A percentile compares a stretch with the other conserved stretches of the same genome.
Conservation (phyloP, 768 basidiomycete species). For the Mycena venus region DNA sequence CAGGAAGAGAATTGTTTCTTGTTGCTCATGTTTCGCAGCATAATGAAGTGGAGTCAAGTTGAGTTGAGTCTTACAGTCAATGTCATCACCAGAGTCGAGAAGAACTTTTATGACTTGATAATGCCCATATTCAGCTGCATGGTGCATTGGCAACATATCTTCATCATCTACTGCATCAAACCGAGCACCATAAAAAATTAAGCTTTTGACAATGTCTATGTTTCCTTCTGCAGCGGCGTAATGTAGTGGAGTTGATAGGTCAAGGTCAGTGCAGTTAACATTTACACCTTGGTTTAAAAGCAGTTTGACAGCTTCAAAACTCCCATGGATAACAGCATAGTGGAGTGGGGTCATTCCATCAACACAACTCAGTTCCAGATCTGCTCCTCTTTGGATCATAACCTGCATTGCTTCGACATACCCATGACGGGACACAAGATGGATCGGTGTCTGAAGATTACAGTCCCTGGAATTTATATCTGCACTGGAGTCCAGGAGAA, state of each 20-base stretch:
- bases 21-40: slow-evolving; percentile 18
- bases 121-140: slow-evolving; percentile 30
- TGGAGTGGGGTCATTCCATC: slow-evolving; percentile 28
- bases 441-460: background rate
- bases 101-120: slow-evolving; percentile 7
- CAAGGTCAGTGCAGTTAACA: slow-evolving; percentile 8
- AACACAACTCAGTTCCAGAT: background rate
- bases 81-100: slow-evolving; percentile 6
- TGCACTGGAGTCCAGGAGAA: slow-evolving; percentile 11
- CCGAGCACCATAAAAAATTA: background rate
- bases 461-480: background rate
- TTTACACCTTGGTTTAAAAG: slow-evolving; percentile 4
- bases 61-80: slow-evolving; percentile 8
- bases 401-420: background rate
- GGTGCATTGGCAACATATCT: slow-evolving; percentile 19
- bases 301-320: background rate
- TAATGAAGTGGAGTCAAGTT: slow-evolving; percentile 18
- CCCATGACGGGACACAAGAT: background rate
- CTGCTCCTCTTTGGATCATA: background rate
- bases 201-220: background rate
- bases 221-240: slow-evolving; percentile 14
- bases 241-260: slow-evolving; percentile 18
- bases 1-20: slow-evolving; percentile 15
- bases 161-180: slow-evolving; percentile 14
- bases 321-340: slow-evolving; percentile 20